Conservation (phyloP, 2,329 filamentous ascomycete species). For the Coniosporium tulheliwenetii region DNA sequence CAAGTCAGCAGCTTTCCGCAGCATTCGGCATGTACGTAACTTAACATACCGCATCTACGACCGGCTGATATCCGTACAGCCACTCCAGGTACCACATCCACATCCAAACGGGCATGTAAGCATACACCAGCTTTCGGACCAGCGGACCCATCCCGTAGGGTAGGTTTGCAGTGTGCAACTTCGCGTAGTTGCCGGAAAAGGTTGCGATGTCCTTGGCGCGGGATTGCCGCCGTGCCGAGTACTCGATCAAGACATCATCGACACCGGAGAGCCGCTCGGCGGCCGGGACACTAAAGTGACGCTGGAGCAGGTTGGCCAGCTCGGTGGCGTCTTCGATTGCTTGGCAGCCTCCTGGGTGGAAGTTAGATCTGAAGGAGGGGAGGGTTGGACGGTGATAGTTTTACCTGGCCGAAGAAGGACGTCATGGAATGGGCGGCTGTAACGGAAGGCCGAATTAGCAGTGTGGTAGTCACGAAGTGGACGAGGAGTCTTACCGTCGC, state of each 20-base stretch:
- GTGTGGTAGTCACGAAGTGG: no score
- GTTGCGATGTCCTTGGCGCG: conserved; percentile 2
- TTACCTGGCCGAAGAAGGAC: no score
- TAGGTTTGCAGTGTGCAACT: conserved; percentile 2
- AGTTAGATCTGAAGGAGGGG: not conserved
- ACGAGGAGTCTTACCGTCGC: no score
- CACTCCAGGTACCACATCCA: conserved; percentile 1
- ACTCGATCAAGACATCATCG: not conserved
- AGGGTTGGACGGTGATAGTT: no score
- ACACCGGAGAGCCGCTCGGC: no score
- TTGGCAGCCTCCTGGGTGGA: conserved; percentile 2
- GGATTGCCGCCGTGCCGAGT: not conserved
- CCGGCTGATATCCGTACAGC: no score
- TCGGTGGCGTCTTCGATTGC: conserved; percentile 5
- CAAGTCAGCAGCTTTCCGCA: no score
- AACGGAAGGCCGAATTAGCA: no score
- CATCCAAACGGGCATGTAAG: conserved; percentile 1
- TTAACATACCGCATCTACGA: no score
- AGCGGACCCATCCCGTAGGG: conserved; percentile 3
- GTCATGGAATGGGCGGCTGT: no score
- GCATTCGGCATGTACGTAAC: no score
- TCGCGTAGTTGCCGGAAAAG: conserved; percentile 3
- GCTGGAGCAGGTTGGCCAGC: conserved; percentile 3
- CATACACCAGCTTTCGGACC: conserved; percentile 2
- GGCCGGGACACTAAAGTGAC: not conserved